Evolutionary conservation across 108 stramenopile genomes (phyloP).

Genomic region (Conticribra weissflogii): DNA sequence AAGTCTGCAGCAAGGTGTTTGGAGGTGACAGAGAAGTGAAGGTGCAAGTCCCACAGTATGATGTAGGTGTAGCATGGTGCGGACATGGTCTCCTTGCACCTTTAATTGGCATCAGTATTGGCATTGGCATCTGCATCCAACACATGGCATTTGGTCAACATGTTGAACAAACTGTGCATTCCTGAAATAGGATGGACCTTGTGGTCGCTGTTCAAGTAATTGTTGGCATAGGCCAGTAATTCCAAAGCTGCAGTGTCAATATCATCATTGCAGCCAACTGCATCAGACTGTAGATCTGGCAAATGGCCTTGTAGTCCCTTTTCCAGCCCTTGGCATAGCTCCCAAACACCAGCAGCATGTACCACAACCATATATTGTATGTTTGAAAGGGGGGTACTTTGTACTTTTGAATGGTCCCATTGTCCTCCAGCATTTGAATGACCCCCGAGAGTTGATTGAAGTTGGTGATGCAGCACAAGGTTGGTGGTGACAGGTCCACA

Average conservation of each 20-base stretch:
- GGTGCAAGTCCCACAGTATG: conserved; percentile 7
- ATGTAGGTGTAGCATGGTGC: conserved; percentile 28
- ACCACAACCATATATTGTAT: conserved; percentile 23
- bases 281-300: conserved; percentile 18
- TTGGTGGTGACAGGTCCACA: not conserved
- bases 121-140: not conserved
- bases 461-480: not conserved
- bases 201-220: not conserved
- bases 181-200: conserved; percentile 2
- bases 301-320: conserved; percentile 2
- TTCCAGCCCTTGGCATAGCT: conserved; percentile 9
- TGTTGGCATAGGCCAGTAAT: conserved; percentile 28
- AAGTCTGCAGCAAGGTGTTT: conserved; percentile 16
- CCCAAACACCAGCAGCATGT: conserved; percentile 12
- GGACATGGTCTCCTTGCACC: not conserved
- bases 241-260: conserved; percentile 8
- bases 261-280: not conserved
- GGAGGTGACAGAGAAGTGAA: conserved; percentile 30
- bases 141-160: not conserved
- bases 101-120: too few species aligned
- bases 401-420: not conserved
- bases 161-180: conserved; percentile 10
- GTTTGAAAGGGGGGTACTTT: conserved; percentile 24
- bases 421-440: not conserved
- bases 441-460: not conserved